Conservation (phyloP, 495 filamentous ascomycete species). For the Daldinia vernicosa region DNA sequence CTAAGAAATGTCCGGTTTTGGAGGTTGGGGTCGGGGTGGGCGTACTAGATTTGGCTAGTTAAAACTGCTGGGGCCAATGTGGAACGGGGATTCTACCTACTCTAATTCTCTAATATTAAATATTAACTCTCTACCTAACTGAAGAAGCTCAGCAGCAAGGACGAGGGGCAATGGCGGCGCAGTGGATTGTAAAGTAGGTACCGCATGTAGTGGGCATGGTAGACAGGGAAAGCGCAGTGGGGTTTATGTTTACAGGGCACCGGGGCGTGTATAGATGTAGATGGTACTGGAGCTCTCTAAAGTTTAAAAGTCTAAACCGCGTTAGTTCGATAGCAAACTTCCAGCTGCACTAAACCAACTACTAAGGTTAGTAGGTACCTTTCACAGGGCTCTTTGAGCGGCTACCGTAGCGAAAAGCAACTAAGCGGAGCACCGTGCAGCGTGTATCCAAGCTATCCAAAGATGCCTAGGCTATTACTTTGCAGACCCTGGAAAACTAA, state of each 20-base stretch:
- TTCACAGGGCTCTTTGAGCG: constrained; percentile 31
- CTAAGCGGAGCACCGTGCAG: constrained; percentile 26
- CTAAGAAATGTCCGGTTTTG: constrained; percentile 35
- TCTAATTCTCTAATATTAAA: neutral
- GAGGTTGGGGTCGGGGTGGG: constrained; percentile 30
- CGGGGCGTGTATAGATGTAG: constrained; percentile 32
- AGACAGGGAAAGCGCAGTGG: constrained; percentile 13
- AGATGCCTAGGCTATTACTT: constrained; percentile 4
- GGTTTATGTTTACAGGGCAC: constrained; percentile 11
- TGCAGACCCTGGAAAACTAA: neutral
- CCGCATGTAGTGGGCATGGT: constrained; percentile 23
- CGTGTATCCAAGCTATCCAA: constrained; percentile 19
- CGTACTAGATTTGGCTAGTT: constrained; percentile 38
- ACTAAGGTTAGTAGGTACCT: neutral
- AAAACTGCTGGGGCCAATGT: neutral
- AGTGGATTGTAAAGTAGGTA: constrained; percentile 21
- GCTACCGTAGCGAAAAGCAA: constrained; percentile 24
- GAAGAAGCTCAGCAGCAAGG: constrained; percentile 7
- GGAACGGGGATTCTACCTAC: constrained; percentile 9
- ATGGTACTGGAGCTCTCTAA: constrained; percentile 14
- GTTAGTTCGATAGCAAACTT: constrained; percentile 36
- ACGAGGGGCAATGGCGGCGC: constrained; percentile 10
- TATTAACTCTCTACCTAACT: constrained; percentile 4
- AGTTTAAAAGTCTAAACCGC: constrained; percentile 9
- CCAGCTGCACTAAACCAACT: constrained; percentile 24